A percentile compares a stretch with the other conserved stretches of the same genome.
Evolutionary conservation across 2,329 filamentous ascomycete genomes (phyloP).

Genomic region (Pyricularia pennisetigena): DNA sequence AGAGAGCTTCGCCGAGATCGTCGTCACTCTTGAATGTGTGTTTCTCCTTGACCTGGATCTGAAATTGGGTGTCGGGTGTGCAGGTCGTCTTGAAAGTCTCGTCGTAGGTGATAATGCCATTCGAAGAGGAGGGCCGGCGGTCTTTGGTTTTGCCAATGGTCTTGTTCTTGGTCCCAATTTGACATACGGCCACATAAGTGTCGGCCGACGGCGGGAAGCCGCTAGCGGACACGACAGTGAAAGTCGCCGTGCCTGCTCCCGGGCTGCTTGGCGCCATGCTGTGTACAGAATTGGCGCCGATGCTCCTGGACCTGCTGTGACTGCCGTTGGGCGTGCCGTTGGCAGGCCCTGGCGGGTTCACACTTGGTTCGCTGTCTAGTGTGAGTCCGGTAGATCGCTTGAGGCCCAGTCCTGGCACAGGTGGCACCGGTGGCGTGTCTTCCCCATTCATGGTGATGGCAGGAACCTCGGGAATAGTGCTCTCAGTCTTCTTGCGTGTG

Average conservation of each 20-base stretch:
- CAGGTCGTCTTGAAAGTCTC: conserved; percentile 73
- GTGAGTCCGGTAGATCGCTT: conserved; percentile 30
- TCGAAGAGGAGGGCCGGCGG: conserved; percentile 52
- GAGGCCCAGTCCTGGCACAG: conserved; percentile 19
- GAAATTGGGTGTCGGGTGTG: conserved; percentile 76
- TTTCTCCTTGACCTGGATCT: conserved; percentile 76
- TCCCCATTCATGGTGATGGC: conserved; percentile 32
- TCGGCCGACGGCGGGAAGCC: conserved; percentile 71
- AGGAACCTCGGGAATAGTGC: conserved; percentile 28
- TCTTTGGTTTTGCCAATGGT: conserved; percentile 88
- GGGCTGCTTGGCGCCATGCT: conserved; percentile 47
- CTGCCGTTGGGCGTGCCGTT: conserved; percentile 11
- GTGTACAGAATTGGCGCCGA: conserved; percentile 56
- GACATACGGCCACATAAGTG: conserved; percentile 65
- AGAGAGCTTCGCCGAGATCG: conserved; percentile 73
- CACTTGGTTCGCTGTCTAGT: conserved; percentile 17
- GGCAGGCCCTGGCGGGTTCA: conserved; percentile 22
- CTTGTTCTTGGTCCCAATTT: conserved; percentile 61
- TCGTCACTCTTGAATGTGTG: conserved; percentile 77
- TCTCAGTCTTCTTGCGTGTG: conserved; percentile 49
- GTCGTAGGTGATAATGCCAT: conserved; percentile 58
- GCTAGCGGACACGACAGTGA: conserved; percentile 69
- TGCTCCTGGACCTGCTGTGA: conserved; percentile 46
- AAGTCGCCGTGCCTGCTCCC: conserved; percentile 65
- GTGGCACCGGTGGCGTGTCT: conserved; percentile 20